Percentiles rank a stretch among this genome's conserved stretches.
Evolutionary conservation across 1,284 basidiomycete species (phyloP).

Genomic region (Pisolithus thermaeus): DNA sequence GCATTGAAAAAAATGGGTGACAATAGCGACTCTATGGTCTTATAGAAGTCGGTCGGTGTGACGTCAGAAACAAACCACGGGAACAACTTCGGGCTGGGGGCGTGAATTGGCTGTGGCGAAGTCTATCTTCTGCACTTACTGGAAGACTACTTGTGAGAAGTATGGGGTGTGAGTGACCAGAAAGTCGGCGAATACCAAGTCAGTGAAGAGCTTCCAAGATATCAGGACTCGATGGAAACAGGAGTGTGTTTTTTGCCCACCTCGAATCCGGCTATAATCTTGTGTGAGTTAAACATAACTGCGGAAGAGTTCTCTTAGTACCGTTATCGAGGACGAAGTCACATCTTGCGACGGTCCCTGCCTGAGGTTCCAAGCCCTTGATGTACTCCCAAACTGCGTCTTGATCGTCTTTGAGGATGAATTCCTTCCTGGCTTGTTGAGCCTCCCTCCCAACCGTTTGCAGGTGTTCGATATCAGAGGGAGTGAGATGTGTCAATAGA

Average conservation of each 20-base stretch:
- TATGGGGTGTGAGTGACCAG: slow-evolving; percentile 83
- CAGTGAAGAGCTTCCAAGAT: slow-evolving; percentile 73
- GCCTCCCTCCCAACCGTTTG: slow-evolving; percentile 80
- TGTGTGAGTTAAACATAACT: neutral
- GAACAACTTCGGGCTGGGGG: slow-evolving; percentile 72
- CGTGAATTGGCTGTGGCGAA: slow-evolving; percentile 1
- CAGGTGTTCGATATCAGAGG: slow-evolving; percentile 77
- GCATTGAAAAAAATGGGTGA: slow-evolving; percentile 56
- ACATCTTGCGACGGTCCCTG: slow-evolving; percentile 41
- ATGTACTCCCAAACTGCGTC: slow-evolving; percentile 73
- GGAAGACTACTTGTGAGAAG: slow-evolving; percentile 78
- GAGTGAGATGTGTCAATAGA: slow-evolving; percentile 73
- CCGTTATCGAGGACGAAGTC: slow-evolving; percentile 95
- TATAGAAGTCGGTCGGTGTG: slow-evolving; percentile 70
- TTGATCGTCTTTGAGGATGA: slow-evolving; percentile 85
- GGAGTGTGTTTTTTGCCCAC: slow-evolving; percentile 6
- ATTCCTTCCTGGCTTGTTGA: slow-evolving; percentile 67
- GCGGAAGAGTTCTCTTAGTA: slow-evolving; percentile 21
- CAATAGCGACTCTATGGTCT: slow-evolving; percentile 44
- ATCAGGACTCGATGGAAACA: slow-evolving; percentile 1
- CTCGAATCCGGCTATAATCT: slow-evolving; percentile 77
- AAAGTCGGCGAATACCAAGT: slow-evolving; percentile 93
- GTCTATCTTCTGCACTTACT: slow-evolving; percentile 47
- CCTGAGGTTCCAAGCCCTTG: slow-evolving; percentile 35
- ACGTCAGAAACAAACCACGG: slow-evolving; percentile 96